Evolutionary conservation across 164 flowering plant genomes (phyloP).

Genomic region (Umbilicus rupestris): DNA sequence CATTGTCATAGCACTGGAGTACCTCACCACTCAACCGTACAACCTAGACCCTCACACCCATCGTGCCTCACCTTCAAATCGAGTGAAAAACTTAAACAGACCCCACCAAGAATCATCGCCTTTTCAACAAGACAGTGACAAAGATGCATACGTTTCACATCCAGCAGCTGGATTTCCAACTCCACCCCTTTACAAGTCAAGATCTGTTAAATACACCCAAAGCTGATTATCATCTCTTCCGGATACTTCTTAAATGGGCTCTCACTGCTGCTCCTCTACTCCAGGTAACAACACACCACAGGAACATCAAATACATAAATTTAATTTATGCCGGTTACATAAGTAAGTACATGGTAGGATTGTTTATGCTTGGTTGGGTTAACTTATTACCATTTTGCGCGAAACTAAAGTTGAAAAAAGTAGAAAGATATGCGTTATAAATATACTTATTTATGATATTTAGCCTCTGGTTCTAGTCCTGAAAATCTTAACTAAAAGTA

Average conservation of each 20-base stretch:
- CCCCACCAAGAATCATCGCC: background rate
- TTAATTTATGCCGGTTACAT: background rate
- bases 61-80: background rate
- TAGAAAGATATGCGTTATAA: too few relatives aligned
- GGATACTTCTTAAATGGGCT: background rate
- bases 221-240: background rate
- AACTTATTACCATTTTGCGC: too few relatives aligned
- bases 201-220: background rate
- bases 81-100: background rate
- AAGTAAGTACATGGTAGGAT: background rate
- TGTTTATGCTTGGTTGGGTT: background rate
- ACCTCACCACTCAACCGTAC: conserved; percentile 40
- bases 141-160: background rate
- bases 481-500: too few relatives aligned
- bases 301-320: background rate
- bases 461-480: too few relatives aligned
- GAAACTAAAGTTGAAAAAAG: too few relatives aligned
- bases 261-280: background rate
- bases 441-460: too few relatives aligned
- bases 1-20: conserved; percentile 67
- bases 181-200: background rate
- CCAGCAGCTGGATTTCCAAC: background rate
- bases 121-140: background rate
- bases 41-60: conserved; percentile 18
- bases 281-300: background rate